phyloP scores from a whole-genome alignment of 305 asterid species.

The Fraxinus sp. region DNA sequence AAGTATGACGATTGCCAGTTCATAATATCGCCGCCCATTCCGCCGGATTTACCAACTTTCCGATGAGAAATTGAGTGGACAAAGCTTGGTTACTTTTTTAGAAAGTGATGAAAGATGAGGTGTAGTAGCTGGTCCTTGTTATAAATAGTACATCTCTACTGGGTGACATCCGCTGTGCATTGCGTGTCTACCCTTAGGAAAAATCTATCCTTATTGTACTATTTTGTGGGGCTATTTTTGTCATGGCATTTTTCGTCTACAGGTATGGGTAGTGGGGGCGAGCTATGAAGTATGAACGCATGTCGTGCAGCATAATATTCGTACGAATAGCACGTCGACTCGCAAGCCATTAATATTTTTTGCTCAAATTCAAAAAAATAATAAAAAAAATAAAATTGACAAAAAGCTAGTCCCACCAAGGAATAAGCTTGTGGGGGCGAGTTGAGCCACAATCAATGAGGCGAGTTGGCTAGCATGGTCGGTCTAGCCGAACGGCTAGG shows the following conservation, averaged over 20 bases:
- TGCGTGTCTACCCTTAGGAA: no score
- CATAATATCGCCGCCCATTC: slow-evolving; percentile 24
- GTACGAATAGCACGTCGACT: not conserved
- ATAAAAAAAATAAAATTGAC: no score
- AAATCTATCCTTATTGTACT: not conserved
- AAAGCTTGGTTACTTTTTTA: not conserved
- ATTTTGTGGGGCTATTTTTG: not conserved
- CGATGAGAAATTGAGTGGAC: not conserved
- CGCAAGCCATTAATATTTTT: no score
- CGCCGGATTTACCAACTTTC: not conserved
- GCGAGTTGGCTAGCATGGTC: no score
- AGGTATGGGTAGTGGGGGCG: no score
- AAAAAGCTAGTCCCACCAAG: no score
- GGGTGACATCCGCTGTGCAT: not conserved
- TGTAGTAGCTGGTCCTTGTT: not conserved
- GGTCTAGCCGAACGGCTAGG: no score
- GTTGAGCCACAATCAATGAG: no score
- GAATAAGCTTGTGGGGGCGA: no score
- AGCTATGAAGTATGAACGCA: no score
- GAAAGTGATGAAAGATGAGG: not conserved
- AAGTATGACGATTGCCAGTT: slow-evolving; percentile 25
- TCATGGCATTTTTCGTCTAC: not conserved
- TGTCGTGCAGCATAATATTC: no score
- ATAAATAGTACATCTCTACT: not conserved
- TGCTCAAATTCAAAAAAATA: no score